Percentiles rank a stretch among this genome's conserved stretches.
phyloP scores from a whole-genome alignment of 108 stramenopile genomes.

The Aureococcus anophagefferens region DNA sequence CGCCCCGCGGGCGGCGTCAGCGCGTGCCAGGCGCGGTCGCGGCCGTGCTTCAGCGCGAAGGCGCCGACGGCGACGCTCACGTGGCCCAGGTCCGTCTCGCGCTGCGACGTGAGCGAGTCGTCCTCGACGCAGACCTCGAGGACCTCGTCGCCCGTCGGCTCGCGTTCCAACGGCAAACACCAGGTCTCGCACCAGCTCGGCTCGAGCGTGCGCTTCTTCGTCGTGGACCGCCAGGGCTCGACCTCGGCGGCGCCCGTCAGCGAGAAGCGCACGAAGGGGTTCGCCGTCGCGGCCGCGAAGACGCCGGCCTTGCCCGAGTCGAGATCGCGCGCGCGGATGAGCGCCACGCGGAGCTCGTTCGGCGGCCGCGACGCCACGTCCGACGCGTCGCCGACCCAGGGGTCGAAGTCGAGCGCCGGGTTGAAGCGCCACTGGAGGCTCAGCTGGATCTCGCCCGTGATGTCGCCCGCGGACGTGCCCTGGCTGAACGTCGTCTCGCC shows the following conservation, averaged over 20 bases:
- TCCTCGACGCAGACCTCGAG: neutral
- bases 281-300: too few relatives aligned
- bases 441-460: too few relatives aligned
- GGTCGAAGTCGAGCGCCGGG: too few relatives aligned
- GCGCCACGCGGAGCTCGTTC: slow-evolving; percentile 14
- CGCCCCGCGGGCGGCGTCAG: neutral
- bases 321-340: slow-evolving; percentile 9
- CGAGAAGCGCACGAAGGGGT: too few relatives aligned
- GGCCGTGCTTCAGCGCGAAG: neutral
- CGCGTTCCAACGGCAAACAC: neutral
- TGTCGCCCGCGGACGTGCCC: neutral
- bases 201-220: neutral
- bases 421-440: too few relatives aligned
- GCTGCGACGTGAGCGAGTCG: neutral
- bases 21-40: neutral
- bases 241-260: too few relatives aligned
- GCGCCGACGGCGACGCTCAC: slow-evolving; percentile 1
- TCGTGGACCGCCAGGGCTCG: neutral
- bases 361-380: neutral
- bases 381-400: too few relatives aligned
- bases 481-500: slow-evolving; percentile 2
- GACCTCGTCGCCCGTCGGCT: neutral
- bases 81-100: neutral
- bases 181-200: slow-evolving; percentile 5
- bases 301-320: slow-evolving; percentile 15